Conservation (phyloP, 306 rosid species). For the Gastrolobium villosum region DNA sequence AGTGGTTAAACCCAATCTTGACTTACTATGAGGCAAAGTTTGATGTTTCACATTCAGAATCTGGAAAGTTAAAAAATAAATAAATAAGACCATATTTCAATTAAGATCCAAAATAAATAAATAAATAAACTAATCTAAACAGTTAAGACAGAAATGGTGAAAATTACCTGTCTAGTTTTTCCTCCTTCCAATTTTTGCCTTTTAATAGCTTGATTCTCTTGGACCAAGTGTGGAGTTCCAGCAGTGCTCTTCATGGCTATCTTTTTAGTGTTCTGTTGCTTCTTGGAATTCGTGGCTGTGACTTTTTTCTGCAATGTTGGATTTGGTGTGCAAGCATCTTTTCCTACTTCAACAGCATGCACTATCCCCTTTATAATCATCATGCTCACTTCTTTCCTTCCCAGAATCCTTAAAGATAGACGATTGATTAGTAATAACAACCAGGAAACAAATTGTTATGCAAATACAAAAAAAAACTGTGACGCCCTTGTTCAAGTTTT, state of each 20-base stretch:
- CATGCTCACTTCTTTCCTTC: slow-evolving; percentile 36
- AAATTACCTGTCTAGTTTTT: slow-evolving; percentile 80
- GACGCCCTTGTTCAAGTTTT: too few relatives aligned
- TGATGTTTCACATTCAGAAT: slow-evolving; percentile 86
- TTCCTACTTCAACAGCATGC: slow-evolving; percentile 54
- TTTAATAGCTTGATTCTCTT: slow-evolving; percentile 94
- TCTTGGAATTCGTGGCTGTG: slow-evolving; percentile 63
- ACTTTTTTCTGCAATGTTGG: slow-evolving; percentile 60
- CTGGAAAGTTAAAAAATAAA: slow-evolving; percentile 51
- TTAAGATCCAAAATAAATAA: not conserved
- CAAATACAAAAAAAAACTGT: not conserved
- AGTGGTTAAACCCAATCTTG: slow-evolving; percentile 68
- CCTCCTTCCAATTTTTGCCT: slow-evolving; percentile 94
- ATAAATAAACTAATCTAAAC: not conserved
- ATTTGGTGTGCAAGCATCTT: slow-evolving; percentile 77
- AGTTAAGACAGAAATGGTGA: not conserved
- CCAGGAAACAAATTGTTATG: slow-evolving; percentile 25
- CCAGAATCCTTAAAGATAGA: slow-evolving; percentile 50
- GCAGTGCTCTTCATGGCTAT: slow-evolving; percentile 57
- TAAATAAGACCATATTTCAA: not conserved
- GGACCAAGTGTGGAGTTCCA: slow-evolving; percentile 64
- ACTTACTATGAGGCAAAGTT: slow-evolving; percentile 78
- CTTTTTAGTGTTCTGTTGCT: slow-evolving; percentile 66
- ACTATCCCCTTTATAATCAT: slow-evolving; percentile 36
- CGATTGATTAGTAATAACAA: not conserved